phyloP scores from a whole-genome alignment of 2,329 filamentous ascomycete genomes.

The Monilinia vaccinii-corymbosi region DNA sequence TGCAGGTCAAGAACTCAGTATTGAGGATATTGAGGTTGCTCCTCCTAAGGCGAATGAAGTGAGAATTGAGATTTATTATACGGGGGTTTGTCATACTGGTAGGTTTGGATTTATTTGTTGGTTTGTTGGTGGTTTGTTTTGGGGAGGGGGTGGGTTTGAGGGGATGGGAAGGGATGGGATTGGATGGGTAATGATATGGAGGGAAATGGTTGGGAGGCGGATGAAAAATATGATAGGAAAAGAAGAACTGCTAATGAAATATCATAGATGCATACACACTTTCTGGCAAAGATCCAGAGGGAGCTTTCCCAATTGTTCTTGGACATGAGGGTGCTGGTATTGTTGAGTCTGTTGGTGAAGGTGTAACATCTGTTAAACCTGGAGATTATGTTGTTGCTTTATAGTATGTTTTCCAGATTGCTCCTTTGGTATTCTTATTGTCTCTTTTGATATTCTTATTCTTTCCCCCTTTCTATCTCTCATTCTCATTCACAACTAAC shows the following conservation, averaged over 20 bases:
- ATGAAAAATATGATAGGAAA: background rate
- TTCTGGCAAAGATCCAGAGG: conserved; percentile 94
- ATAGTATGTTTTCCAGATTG: conserved; percentile 48
- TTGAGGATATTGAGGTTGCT: conserved; percentile 88
- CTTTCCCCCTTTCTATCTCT: too few species aligned
- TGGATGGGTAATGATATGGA: too few species aligned
- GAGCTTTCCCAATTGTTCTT: conserved; percentile 80
- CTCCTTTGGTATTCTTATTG: background rate
- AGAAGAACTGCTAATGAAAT: conserved; percentile 9
- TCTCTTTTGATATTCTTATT: background rate
- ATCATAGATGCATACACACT: conserved; percentile 78
- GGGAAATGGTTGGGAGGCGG: background rate
- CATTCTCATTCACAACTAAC: conserved; percentile 3
- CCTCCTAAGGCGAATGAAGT: conserved; percentile 90
- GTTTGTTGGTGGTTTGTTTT: too few species aligned
- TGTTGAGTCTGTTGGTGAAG: conserved; percentile 89
- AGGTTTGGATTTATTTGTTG: conserved; percentile 24
- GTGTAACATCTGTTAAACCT: conserved; percentile 86
- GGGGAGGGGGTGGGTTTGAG: too few species aligned
- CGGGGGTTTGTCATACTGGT: conserved; percentile 98
- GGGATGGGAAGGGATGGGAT: too few species aligned
- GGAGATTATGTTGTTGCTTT: conserved; percentile 88
- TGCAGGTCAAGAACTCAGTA: conserved; percentile 76
- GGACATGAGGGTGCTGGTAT: conserved; percentile 88
- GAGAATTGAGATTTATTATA: conserved; percentile 94